Base-by-base conservation (phyloP, 208 protist genomes). In the Trypanosoma congolense region DNA sequence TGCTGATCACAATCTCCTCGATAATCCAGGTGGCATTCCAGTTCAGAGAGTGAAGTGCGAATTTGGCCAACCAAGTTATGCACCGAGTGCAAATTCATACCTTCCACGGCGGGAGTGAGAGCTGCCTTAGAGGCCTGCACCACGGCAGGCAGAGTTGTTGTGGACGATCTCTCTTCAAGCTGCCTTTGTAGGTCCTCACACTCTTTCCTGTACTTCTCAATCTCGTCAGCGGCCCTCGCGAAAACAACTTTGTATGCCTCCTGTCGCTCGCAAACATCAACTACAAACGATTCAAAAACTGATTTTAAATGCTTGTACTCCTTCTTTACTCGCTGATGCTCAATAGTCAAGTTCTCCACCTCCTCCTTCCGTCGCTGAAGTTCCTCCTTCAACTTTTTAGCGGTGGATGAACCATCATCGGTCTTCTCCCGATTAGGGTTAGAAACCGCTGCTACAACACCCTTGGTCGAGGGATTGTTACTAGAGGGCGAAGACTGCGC, bases 211-310 rank as follows among this genome's bases (percentile, higher is more conserved):
- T 71, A 56, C 61, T 75, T 74, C 53, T 67, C 70, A 42, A 84
- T 26, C 49, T 92, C 77, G 12, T 56, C 70, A 41, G 68, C 61
- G 1, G 78, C 31, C n/a, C 56, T 45, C 16, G 46, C 29, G 61
- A 85, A 79, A 4, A 88, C 75, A 28, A 73, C 46, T 57, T 77
- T 74, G 54, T 83, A 92, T 5, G 51, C 78, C 28, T 71, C 77
- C 62, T 92, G 80, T 6, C 84, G 73, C 74, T 92, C 80, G 48
- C 69, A 75, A 9, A 70, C 64, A 38, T 70, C 64, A 16, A 62
- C 73, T 19, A 86, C 77, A 55, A 92, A 92, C 3, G 67, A 54
- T 56, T 87, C 77, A 52, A 91, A 87, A 35, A 78, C 62, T 12
- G 65, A 49, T 38, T 70, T 84, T 10, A 87, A 51, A 4, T 35